Evolutionary conservation across 257 asterid species (phyloP).

Genomic region (Solanum chilense): DNA sequence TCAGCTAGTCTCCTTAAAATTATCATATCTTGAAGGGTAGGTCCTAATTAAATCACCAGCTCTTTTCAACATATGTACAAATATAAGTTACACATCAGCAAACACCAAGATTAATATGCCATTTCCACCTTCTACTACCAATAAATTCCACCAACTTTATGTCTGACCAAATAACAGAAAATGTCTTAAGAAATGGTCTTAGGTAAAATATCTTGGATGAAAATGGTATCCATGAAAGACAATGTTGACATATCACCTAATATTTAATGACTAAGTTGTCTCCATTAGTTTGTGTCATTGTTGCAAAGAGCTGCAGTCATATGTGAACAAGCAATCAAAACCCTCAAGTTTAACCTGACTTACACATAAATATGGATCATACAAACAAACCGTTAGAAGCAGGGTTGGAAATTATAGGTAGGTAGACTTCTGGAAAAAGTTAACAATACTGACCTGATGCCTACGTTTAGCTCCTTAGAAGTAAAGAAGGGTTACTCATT

Average conservation of each 20-base stretch:
- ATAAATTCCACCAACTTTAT: not conserved
- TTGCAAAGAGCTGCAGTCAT: not conserved
- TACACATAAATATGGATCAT: not conserved
- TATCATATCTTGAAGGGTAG: not conserved
- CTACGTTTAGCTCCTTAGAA: constrained; percentile 94
- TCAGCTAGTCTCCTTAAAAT: not conserved
- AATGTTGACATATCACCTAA: not conserved
- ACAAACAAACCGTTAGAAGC: not conserved
- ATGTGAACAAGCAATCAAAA: not conserved
- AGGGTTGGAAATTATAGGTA: not conserved
- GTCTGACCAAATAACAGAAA: not conserved
- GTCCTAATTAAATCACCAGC: not conserved
- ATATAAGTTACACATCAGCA: not conserved
- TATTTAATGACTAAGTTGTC: not conserved
- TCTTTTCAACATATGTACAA: not conserved
- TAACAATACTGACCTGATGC: constrained; percentile 64
- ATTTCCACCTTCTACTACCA: not conserved
- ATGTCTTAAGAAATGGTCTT: not conserved
- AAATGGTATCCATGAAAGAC: not conserved
- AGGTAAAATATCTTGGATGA: not conserved
- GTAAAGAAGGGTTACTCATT: constrained; percentile 60
- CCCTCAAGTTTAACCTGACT: not conserved
- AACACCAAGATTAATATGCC: not conserved
- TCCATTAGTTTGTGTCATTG: not conserved
- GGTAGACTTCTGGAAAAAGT: not conserved